These are phyloP conservation scores for Bassia scoparia DNA, from an alignment of 148 eudicot species.

Conservation along the genomic window DNA sequence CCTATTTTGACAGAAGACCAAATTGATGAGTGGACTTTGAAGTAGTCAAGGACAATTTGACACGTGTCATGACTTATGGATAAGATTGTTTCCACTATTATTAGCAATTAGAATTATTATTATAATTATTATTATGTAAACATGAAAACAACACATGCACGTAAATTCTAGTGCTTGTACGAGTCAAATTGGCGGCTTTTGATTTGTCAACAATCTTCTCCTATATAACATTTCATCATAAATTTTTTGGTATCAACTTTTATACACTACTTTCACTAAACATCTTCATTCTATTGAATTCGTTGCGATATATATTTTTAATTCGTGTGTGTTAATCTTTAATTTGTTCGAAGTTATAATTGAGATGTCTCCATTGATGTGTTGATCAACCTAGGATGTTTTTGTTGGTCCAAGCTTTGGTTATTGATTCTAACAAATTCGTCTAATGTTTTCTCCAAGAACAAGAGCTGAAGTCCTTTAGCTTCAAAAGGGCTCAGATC, in stretches of 20 bases:
- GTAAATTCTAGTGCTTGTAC: slow-evolving; percentile 15
- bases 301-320: not conserved
- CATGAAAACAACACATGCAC: slow-evolving; percentile 1
- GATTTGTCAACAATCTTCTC: not conserved
- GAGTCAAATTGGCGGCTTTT: slow-evolving; percentile 15
- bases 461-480: slow-evolving; percentile 38
- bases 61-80: not conserved
- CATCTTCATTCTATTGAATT: not conserved
- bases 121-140: no score
- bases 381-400: slow-evolving; percentile 37
- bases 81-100: no score
- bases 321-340: not conserved
- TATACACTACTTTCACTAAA: not conserved
- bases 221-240: slow-evolving; percentile 6
- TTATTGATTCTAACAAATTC: slow-evolving; percentile 54
- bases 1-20: slow-evolving; percentile 5
- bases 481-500: slow-evolving; percentile 41
- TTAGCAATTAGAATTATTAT: no score
- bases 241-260: not conserved
- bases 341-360: not conserved
- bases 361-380: slow-evolving; percentile 19
- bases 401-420: slow-evolving; percentile 55
- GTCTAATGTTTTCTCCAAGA: slow-evolving; percentile 44
- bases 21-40: not conserved
- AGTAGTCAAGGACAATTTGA: not conserved